Base-by-base conservation (phyloP, 768 basidiomycete genomes). In the Kwoniella europaea region DNA sequence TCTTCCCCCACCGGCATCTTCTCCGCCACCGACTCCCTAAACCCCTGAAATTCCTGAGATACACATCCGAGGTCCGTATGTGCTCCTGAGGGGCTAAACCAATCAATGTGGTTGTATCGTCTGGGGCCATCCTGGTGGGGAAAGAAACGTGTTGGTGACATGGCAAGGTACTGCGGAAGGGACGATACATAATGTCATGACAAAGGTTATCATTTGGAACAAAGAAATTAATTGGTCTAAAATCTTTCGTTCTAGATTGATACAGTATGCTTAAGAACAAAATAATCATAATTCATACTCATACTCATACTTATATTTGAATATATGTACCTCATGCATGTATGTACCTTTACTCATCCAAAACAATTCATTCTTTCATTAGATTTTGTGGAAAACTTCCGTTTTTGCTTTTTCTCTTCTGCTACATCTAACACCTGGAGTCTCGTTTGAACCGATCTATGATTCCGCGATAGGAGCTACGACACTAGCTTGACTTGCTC, bases 401-500 rank as follows among this genome's bases (percentile, higher is more conserved):
- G 35, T 35, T 35, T 35, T 35, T 35, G 0, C 35, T 35, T 50
- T 50, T 50, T 50, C 46, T 50, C 46, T 18, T 10, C 12, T 4
- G 6, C 46, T 50, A 50, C 46, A 4, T 50, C 13, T 50, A 1
- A 50, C 1, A 3, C 46, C 12, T 0, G 13, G 2, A 50, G 18
- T 50, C 12, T 18, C 18, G 46, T 35, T 35, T 35, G 5, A 35
- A 35, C 35, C 5, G 6, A 35, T 50, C 46, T 50, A 50, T 50
- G 46, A 50, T 18, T 50, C 46, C 12, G 59, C 59, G 20, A 35
- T n/a, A 12, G 35, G 59, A 61, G 41, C 59, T n/a, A 61, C 59
- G 0, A 61, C 59, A 3, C 59, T 61, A 54, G 65, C 63, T 54
- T 63, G 63, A 57, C 54, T 62, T 24, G 73, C 42, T 61, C 73